Evolutionary conservation across 1,139 yeast genomes (phyloP), one percentile per base, ranked within the genome.

Genomic region (Suhomyces maxii): DNA sequence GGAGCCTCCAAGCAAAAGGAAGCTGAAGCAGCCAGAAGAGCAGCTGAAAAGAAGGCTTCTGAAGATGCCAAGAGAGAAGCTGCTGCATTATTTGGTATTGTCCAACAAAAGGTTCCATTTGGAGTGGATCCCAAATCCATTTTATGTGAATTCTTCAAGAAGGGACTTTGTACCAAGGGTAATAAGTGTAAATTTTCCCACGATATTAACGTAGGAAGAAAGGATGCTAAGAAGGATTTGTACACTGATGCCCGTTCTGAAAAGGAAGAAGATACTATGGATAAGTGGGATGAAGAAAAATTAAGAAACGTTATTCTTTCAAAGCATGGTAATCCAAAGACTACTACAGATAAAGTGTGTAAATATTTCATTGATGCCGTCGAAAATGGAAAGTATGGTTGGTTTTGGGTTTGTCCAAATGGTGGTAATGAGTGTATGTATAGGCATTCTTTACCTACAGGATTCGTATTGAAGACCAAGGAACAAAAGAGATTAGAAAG

Each of bases 341-440:
- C 97, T 11, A 90, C 98, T 26, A 95, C 99, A 2, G 98, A 93
- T 53, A 95, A 80, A 55, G 90, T 95, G 40, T 95, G 99, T 79
- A 93, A 91, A 67, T 83, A 69, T 68, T 95, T 95, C 71, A 88
- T 93, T 58, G 97, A 90, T 51, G 99, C 99, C 0, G 98, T 95
- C 51, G 99, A 95, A 64, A 90, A 90, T 62, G 95, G 95, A 48
- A 91, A 93, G 65, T 93, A 95, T 64, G 99, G 99, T 59, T 93
- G 99, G 99, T 91, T 93, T 69, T 93, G 99, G 99, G 80, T 81
- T 31, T 93, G 99, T 73, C 99, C 99, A 34, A 89, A 89, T 58
- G 93, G 93, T 36, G 97, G 97, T 53, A 84, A 86, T 56, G 86
- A 82, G 47, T 95, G 99, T 80, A 93, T 86, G 75, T 95, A 95